Evolutionary conservation across 1,284 basidiomycete species (phyloP), one percentile per base, ranked within the genome.

Genomic region (Omphalotus olearius): DNA sequence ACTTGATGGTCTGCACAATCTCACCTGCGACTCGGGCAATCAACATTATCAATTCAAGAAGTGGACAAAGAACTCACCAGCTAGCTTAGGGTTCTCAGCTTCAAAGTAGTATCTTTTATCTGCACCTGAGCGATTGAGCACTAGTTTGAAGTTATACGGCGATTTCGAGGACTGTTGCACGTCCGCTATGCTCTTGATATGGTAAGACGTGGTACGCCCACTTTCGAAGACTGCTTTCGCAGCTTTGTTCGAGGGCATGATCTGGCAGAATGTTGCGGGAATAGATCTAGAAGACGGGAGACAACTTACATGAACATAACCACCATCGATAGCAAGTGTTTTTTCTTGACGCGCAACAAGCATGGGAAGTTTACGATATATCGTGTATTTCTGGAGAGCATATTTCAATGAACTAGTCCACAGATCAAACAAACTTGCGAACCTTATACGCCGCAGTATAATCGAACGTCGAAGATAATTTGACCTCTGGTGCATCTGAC

Each of bases 41-140:
- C 43, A 16, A 36, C 20, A 11, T 26, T 10, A n/a, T 6, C 10
- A 17, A 42, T 14, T 42, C 14, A 33, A 28, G 36, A 18, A 33
- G 35, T 44, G 17, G 4, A 51, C 18, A 11, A 38, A 25, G 47
- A 39, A 45, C 85, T 62, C 62, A 89, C 91, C 80, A 23, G 94
- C 93, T 53, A 85, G 68, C 62, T 84, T 84, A 0, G 87, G 76
- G 60, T 77, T 93, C 67, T 97, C 95, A 0, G 94, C 95, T 69
- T 99, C 97, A 65, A 98, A 98, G 63, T 99, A 96, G 65, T 98
- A 99, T 30, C 95, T 78, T 74, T 99, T 99, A 56, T 83, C 87
- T 30, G 83, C 79, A 9, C 80, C 69, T 4, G 67, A 68, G 1
- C 72, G 64, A 47, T 67, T 73, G 26, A 78, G 57, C 6, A 78